A percentile compares a stretch with the other conserved stretches of the same genome.
Conservation (phyloP, 495 filamentous ascomycete species). For the Neurospora pannonica region DNA sequence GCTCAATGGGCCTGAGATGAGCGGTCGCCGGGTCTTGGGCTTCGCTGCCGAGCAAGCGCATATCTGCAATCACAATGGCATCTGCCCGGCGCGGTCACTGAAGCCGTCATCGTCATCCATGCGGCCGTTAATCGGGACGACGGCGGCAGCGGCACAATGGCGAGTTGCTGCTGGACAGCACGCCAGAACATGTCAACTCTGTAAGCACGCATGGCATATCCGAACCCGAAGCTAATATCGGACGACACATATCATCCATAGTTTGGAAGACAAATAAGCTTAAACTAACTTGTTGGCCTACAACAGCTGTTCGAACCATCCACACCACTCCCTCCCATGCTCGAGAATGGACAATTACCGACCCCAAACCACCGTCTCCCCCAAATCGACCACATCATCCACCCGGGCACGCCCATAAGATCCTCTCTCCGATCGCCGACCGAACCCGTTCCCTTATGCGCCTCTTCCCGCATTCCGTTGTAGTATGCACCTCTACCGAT, state of each 20-base stretch:
- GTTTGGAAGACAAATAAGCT: background rate
- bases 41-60: conserved; percentile 13
- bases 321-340: conserved; percentile 1
- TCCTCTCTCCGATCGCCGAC: conserved; percentile 16
- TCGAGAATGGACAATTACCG: background rate
- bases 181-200: background rate
- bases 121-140: background rate
- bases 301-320: conserved; percentile 4
- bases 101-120: no score
- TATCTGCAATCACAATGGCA: conserved; percentile 2
- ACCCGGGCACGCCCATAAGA: conserved; percentile 1
- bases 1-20: conserved; percentile 18
- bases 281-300: background rate
- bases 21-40: conserved; percentile 15
- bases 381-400: background rate
- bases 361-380: conserved; percentile 4
- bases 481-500: conserved; percentile 51
- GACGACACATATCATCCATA: background rate
- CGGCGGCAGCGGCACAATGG: background rate
- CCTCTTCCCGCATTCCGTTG: conserved; percentile 60
- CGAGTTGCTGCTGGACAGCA: background rate
- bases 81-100: background rate
- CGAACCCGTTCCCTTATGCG: conserved; percentile 58
- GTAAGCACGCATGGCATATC: background rate
- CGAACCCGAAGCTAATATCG: background rate